A percentile compares a stretch with the other conserved stretches of the same genome.
phyloP scores from a whole-genome alignment of 345 rosid genomes.

The Lumnitzera littorea region DNA sequence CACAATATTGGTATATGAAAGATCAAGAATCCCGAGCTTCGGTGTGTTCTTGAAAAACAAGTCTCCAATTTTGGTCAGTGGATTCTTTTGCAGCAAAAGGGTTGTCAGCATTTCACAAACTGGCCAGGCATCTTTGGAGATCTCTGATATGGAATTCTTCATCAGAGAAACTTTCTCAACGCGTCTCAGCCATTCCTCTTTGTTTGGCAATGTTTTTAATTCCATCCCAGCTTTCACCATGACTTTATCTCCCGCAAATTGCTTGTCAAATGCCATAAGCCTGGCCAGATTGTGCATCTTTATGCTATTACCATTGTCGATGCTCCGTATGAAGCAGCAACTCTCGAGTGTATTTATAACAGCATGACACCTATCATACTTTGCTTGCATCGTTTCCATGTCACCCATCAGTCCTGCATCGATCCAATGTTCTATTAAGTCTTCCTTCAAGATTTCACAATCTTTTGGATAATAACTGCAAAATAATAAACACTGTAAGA shows the following conservation, averaged over 20 bases:
- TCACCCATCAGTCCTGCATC: slow-evolving; percentile 5
- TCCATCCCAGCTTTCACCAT: slow-evolving; percentile 5
- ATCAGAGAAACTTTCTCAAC: slow-evolving; percentile 11
- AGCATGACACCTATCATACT: background rate
- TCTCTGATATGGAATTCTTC: slow-evolving; percentile 1
- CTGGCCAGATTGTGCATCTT: slow-evolving; percentile 16
- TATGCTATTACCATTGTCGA: background rate
- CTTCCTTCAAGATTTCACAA: background rate
- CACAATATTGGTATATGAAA: slow-evolving; percentile 1
- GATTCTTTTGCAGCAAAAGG: slow-evolving; percentile 6
- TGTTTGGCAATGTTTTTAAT: slow-evolving; percentile 4
- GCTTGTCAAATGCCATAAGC: slow-evolving; percentile 10
- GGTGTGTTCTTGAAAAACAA: slow-evolving; percentile 11
- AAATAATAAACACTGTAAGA: slow-evolving; percentile 9
- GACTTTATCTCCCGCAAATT: background rate
- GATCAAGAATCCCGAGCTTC: slow-evolving; percentile 11
- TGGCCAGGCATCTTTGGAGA: slow-evolving; percentile 8
- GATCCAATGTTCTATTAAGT: slow-evolving; percentile 7
- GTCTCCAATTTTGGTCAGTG: background rate
- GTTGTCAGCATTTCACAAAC: slow-evolving; percentile 13
- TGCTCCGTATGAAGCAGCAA: slow-evolving; percentile 9
- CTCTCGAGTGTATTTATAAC: slow-evolving; percentile 4
- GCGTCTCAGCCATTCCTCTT: slow-evolving; percentile 1
- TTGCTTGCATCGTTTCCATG: background rate
- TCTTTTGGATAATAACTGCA: slow-evolving; percentile 14